Evolutionary conservation across 2,329 filamentous ascomycete genomes (phyloP).

Genomic region (Dothistroma pini): DNA sequence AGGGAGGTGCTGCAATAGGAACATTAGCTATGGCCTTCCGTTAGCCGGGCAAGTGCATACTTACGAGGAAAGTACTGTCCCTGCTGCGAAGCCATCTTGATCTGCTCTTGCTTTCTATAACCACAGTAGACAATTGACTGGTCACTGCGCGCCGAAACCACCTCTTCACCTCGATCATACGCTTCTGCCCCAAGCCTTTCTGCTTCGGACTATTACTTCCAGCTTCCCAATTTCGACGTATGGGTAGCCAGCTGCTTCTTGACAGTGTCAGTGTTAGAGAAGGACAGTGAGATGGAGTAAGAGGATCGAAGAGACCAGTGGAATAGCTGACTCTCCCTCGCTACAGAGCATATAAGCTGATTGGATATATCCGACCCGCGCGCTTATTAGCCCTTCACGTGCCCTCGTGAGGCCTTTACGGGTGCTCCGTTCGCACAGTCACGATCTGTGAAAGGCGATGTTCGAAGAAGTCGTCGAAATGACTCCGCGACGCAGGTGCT

Average conservation of each 20-base stretch:
- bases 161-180: not conserved
- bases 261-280: not conserved
- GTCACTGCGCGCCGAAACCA: not conserved
- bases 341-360: slow-evolving; percentile 12
- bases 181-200: not conserved
- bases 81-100: slow-evolving; percentile 23
- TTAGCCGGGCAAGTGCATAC: slow-evolving; percentile 3
- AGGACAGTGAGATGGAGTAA: not conserved
- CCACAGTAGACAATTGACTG: not conserved
- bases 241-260: not conserved
- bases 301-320: not conserved
- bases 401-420: too few species aligned
- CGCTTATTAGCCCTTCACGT: slow-evolving; percentile 8
- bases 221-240: not conserved
- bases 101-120: not conserved
- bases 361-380: slow-evolving; percentile 19
- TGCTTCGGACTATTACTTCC: slow-evolving; percentile 1
- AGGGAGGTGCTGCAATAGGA: slow-evolving; percentile 7
- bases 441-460: too few species aligned
- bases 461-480: too few species aligned
- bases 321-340: slow-evolving; percentile 3
- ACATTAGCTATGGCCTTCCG: not conserved
- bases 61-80: slow-evolving; percentile 34
- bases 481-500: too few species aligned
- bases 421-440: too few species aligned